Base-by-base conservation (phyloP, 1,284 basidiomycete species). In the Jaminaea rosea region DNA sequence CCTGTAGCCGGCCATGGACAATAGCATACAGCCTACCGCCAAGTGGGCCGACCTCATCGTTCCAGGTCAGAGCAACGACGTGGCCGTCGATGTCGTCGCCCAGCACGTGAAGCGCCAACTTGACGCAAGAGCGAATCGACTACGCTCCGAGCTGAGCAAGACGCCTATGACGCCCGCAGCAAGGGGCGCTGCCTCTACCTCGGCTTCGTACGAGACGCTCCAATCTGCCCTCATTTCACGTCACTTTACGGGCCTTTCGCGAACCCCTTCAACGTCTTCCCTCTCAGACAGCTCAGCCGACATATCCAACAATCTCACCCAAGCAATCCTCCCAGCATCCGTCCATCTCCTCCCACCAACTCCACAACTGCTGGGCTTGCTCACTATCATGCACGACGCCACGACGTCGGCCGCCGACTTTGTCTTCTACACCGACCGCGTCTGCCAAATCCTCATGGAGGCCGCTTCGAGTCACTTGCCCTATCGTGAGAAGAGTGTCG, bases 1-100 rank as follows among this genome's bases (percentile, higher is more conserved):
- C 21, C 34, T 4, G n/a, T 21, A 36, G 71, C 88, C 87, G 2
- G 84, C 88, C 8, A 94, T 87, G 65, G 93, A 98, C 74, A 87
- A 89, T 71, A 94, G 92, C 62, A 90, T 98, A n/a, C 82, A 83
- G 44, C 91, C 91, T 0, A 88, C 87, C 1, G 82, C 88, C 11
- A 81, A 84, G 34, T 80, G 86, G 71, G 91, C 92, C 3, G 90
- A 97, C 68, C 67, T 72, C 55, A 71, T 72, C 42, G 69, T 72
- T 9, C 69, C 69, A 4, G 69, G 68, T 0, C 55, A 61, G 39
- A 65, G 67, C 46, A 69, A 71, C 49, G 52, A 65, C 47, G 72
- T 79, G 0, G 91, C 93, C 3, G 91, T 96, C 55, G 90, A 94
- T 50, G 79, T 98, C 19, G 90, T 98, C 51, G 84, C 86, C 21